A percentile compares a stretch with the other conserved stretches of the same genome.
phyloP scores from a whole-genome alignment of 306 rosid genomes.

The Lagenaria siceraria region DNA sequence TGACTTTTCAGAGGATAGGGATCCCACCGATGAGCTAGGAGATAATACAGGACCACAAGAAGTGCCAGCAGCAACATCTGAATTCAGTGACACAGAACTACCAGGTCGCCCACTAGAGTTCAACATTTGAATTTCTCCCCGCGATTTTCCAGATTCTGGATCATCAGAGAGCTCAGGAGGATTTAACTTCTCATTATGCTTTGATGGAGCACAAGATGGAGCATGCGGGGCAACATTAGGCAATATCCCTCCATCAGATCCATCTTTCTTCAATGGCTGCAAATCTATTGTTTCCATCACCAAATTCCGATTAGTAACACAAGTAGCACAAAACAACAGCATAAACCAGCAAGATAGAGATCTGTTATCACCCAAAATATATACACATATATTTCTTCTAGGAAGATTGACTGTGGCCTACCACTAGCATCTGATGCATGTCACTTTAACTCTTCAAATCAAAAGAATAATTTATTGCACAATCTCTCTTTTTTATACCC shows the following conservation, averaged over 20 bases:
- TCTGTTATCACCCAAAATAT: too few relatives aligned
- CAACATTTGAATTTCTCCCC: constrained; percentile 28
- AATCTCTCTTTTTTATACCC: too few relatives aligned
- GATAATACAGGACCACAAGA: constrained; percentile 56
- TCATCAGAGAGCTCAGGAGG: constrained; percentile 27
- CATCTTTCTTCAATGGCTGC: constrained; percentile 32
- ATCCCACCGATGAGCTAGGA: constrained; percentile 81
- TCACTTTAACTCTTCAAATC: neutral
- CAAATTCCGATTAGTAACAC: neutral
- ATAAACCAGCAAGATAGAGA: neutral
- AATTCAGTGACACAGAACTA: constrained; percentile 46
- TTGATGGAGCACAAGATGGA: constrained; percentile 25
- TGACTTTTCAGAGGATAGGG: constrained; percentile 69
- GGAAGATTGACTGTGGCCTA: neutral
- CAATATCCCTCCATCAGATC: constrained; percentile 30
- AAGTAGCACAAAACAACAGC: constrained; percentile 3
- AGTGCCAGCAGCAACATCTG: constrained; percentile 34
- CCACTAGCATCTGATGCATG: neutral
- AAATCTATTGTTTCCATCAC: constrained; percentile 37
- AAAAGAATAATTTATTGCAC: neutral
- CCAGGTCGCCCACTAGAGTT: constrained; percentile 48
- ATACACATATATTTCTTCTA: neutral
- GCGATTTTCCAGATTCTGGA: constrained; percentile 29
- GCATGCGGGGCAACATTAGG: constrained; percentile 24
- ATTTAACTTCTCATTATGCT: constrained; percentile 35